phyloP scores from a whole-genome alignment of 78 protist species.

The Dictyostelium intermedium region DNA sequence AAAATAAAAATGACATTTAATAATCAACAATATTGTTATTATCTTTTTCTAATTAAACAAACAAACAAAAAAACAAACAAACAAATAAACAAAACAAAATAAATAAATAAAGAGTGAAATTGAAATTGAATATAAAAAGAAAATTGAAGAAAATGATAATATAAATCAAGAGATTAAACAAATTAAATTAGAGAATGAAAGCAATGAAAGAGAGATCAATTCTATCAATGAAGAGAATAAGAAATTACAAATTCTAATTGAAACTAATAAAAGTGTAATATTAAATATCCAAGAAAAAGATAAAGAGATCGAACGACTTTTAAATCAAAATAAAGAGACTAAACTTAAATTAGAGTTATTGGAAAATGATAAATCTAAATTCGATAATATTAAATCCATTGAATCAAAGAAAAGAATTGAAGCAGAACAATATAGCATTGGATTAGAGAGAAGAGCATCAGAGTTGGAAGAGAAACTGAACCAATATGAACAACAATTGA shows the following conservation, averaged over 20 bases:
- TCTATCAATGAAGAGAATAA: neutral
- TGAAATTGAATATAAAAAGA: conserved; percentile 16
- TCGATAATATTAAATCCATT: neutral
- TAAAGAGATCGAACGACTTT: neutral
- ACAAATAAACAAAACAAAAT: too few species aligned
- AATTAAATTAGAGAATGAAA: neutral
- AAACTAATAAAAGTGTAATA: neutral
- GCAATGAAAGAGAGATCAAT: neutral
- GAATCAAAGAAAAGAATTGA: conserved; percentile 57
- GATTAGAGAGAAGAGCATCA: conserved; percentile 24
- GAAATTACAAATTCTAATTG: neutral
- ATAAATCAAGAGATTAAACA: neutral
- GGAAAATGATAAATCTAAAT: conserved; percentile 8
- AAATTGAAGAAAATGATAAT: neutral
- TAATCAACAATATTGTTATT: too few species aligned
- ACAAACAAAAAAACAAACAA: too few species aligned
- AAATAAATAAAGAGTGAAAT: conserved; percentile 47
- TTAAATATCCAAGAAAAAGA: neutral
- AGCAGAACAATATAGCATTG: conserved; percentile 44
- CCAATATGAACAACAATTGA: neutral
- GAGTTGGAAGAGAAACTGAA: conserved; percentile 44
- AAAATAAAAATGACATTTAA: too few species aligned
- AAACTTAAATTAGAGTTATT: neutral
- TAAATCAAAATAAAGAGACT: neutral
- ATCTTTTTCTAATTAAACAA: too few species aligned